Conservation (phyloP, 2,329 filamentous ascomycete species). For the Diaporthe ampelina region DNA sequence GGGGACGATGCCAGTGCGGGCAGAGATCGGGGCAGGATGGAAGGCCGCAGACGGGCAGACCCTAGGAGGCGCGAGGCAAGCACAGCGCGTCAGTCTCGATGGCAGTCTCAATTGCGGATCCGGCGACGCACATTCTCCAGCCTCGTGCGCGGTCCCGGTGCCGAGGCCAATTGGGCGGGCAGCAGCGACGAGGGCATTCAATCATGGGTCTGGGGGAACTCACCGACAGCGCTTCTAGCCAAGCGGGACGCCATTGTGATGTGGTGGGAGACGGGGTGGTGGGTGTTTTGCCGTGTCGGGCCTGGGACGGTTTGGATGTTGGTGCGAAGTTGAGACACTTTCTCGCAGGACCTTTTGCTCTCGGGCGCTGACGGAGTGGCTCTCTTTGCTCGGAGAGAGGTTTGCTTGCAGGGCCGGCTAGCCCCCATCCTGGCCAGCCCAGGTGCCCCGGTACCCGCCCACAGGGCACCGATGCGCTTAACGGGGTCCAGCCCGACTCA, state of each 20-base stretch:
- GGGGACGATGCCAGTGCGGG: conserved; percentile 70
- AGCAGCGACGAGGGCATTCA: conserved; percentile 13
- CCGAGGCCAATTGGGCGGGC: conserved; percentile 55
- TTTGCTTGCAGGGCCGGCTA: conserved; percentile 31
- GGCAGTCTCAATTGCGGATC: conserved; percentile 23
- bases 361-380: conserved; percentile 36
- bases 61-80: conserved; percentile 64
- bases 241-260: conserved; percentile 97
- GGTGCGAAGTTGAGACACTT: conserved; percentile 40
- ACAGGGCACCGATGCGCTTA: background rate
- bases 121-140: background rate
- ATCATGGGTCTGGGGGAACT: conserved; percentile 57
- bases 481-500: background rate
- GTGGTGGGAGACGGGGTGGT: conserved; percentile 65
- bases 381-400: conserved; percentile 34
- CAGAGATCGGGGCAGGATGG: conserved; percentile 80
- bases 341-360: conserved; percentile 34
- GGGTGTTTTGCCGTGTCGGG: conserved; percentile 34
- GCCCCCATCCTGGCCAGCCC: background rate
- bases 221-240: conserved; percentile 95
- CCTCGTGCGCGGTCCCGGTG: background rate
- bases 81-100: conserved; percentile 45
- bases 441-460: background rate
- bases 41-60: conserved; percentile 90
- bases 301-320: conserved; percentile 29